These are phyloP conservation scores for Alternaria sp. DNA, from an alignment of 2,329 filamentous ascomycete species.

Conservation along the genomic window DNA sequence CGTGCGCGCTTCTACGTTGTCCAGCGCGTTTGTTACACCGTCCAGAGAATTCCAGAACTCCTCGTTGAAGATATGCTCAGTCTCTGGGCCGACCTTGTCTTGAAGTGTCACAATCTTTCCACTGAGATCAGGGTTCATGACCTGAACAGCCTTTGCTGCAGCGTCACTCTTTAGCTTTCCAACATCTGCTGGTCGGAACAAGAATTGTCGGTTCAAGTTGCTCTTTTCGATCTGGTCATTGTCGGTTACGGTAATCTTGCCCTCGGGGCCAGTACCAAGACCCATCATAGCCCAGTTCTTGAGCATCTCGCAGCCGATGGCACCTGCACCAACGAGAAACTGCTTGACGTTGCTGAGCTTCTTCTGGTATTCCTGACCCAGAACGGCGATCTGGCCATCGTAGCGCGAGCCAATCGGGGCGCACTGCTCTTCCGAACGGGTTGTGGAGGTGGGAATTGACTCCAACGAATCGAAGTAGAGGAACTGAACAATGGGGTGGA, in stretches of 20 bases:
- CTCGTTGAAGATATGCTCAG: conserved; percentile 94
- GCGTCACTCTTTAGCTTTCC: conserved; percentile 97
- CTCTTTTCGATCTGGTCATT: conserved; percentile 99
- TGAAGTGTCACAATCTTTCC: conserved; percentile 86
- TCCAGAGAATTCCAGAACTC: conserved; percentile 88
- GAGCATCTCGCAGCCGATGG: conserved; percentile 98
- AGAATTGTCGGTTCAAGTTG: conserved; percentile 95
- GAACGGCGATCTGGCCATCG: conserved; percentile 96
- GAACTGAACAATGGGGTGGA: conserved; percentile 94
- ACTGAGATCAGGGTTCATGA: conserved; percentile 92
- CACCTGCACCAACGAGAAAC: conserved; percentile 94
- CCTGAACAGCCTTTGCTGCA: conserved; percentile 85
- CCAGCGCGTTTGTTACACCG: conserved; percentile 93
- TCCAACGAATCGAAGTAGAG: conserved; percentile 99
- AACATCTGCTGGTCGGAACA: conserved; percentile 93
- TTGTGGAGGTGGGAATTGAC: conserved; percentile 78
- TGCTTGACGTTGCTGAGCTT: conserved; percentile 90
- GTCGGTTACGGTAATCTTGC: conserved; percentile 91
- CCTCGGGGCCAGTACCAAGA: conserved; percentile 84
- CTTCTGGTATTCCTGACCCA: conserved; percentile 91
- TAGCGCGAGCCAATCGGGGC: conserved; percentile 86
- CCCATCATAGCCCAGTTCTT: conserved; percentile 99
- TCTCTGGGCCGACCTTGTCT: conserved; percentile 90
- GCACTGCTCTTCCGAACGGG: conserved; percentile 86
- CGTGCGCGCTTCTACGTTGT: conserved; percentile 96